Evolutionary conservation across 768 basidiomycete species (phyloP).

Genomic region (Leucosporidium creatinivorum): DNA sequence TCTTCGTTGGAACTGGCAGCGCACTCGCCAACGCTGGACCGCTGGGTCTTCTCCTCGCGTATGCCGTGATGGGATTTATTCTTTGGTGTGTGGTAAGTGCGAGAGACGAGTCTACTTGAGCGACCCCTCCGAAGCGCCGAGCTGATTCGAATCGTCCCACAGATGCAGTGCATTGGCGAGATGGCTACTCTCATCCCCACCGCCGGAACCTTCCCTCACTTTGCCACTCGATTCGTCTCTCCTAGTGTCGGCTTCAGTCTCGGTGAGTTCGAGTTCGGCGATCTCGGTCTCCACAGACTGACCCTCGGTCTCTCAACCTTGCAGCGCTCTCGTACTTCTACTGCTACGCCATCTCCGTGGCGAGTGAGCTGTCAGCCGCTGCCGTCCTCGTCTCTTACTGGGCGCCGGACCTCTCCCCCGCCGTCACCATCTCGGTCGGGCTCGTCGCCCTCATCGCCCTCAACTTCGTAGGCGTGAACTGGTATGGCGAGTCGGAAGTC

Average conservation of each 20-base stretch:
- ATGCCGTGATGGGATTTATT: slow-evolving; percentile 46
- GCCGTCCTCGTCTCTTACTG: slow-evolving; percentile 32
- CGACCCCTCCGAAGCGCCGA: no score
- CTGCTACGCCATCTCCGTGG: slow-evolving; percentile 40
- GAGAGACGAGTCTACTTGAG: no score
- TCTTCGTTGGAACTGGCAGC: not conserved
- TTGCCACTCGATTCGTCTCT: slow-evolving; percentile 46
- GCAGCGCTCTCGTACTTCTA: slow-evolving; percentile 15
- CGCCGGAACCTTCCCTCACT: slow-evolving; percentile 45
- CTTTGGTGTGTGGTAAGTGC: slow-evolving; percentile 37
- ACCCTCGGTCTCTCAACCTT: no score
- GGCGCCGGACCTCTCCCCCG: slow-evolving; percentile 20
- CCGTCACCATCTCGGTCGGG: slow-evolving; percentile 24
- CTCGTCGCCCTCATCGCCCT: slow-evolving; percentile 35
- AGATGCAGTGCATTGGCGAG: slow-evolving; percentile 39
- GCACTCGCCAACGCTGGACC: slow-evolving; percentile 37
- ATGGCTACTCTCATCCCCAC: slow-evolving; percentile 40
- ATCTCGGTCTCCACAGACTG: slow-evolving; percentile 2
- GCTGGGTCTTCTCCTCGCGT: slow-evolving; percentile 49
- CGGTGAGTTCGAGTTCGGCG: slow-evolving; percentile 39
- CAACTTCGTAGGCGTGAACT: slow-evolving; percentile 45
- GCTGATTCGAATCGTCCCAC: no score
- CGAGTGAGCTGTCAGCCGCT: slow-evolving; percentile 29
- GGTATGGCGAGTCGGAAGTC: slow-evolving; percentile 46
- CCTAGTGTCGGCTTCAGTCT: slow-evolving; percentile 40